Conservation (phyloP, 2,329 filamentous ascomycete species). For the Pseudogymnoascus sp. region DNA sequence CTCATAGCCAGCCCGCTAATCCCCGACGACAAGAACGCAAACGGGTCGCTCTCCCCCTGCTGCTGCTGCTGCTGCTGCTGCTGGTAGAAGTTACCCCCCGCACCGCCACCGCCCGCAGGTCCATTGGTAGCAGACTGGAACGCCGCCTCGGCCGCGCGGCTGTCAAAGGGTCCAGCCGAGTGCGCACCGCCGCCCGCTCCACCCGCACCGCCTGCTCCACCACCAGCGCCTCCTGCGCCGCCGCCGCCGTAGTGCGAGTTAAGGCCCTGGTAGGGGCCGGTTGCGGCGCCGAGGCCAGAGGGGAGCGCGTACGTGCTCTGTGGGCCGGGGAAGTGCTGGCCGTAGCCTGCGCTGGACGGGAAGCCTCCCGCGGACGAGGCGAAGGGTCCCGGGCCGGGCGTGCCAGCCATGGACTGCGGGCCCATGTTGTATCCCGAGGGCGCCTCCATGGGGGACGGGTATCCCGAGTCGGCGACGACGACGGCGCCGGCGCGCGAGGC, state of each 20-base stretch:
- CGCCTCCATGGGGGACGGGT: constrained; percentile 82
- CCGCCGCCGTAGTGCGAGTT: constrained; percentile 62
- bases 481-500: constrained; percentile 89
- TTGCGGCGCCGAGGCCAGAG: constrained; percentile 71
- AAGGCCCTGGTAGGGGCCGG: constrained; percentile 67
- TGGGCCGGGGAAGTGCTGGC: constrained; percentile 78
- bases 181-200: constrained; percentile 69
- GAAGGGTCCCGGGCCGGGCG: constrained; percentile 68
- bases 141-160: constrained; percentile 84
- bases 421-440: constrained; percentile 77
- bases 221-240: no score
- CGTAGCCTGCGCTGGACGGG: constrained; percentile 53
- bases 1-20: constrained; percentile 66
- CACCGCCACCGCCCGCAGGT: constrained; percentile 62
- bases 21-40: constrained; percentile 68
- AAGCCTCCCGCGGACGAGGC: constrained; percentile 61
- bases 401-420: constrained; percentile 78
- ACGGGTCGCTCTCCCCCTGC: constrained; percentile 62
- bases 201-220: constrained; percentile 23
- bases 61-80: constrained; percentile 28
- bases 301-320: constrained; percentile 85
- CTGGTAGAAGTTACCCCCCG: constrained; percentile 56
- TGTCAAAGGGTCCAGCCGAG: constrained; percentile 81
- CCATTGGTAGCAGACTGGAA: constrained; percentile 85
- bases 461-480: constrained; percentile 88